phyloP scores from a whole-genome alignment of 2,329 filamentous ascomycete species.

The Pyrenochaeta sp. region DNA sequence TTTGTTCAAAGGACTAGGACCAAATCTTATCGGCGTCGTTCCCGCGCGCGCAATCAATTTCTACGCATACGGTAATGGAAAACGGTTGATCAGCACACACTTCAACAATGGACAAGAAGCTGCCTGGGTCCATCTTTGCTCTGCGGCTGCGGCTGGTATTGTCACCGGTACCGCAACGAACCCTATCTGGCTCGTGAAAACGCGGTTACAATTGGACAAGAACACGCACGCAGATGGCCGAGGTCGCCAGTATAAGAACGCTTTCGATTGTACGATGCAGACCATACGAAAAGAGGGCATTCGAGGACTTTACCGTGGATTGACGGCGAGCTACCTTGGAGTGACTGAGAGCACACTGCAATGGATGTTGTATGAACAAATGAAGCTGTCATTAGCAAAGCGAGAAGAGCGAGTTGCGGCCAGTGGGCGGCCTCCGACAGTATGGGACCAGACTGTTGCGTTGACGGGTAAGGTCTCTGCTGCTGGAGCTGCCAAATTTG shows the following conservation, averaged over 20 bases:
- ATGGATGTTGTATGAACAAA: slow-evolving; percentile 93
- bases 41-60: slow-evolving; percentile 93
- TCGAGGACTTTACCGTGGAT: slow-evolving; percentile 83
- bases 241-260: slow-evolving; percentile 82
- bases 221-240: slow-evolving; percentile 70
- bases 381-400: slow-evolving; percentile 76
- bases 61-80: slow-evolving; percentile 91
- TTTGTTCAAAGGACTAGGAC: slow-evolving; percentile 91
- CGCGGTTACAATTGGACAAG: slow-evolving; percentile 89
- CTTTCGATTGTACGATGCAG: slow-evolving; percentile 85
- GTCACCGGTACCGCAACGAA: slow-evolving; percentile 92
- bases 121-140: slow-evolving; percentile 78
- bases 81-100: slow-evolving; percentile 78
- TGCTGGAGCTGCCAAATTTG: slow-evolving; percentile 83
- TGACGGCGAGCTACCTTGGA: slow-evolving; percentile 90
- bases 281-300: slow-evolving; percentile 83
- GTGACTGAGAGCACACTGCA: slow-evolving; percentile 90
- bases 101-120: slow-evolving; percentile 75
- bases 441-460: slow-evolving; percentile 77
- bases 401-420: slow-evolving; percentile 66
- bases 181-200: slow-evolving; percentile 97
- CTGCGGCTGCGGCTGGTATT: slow-evolving; percentile 80
- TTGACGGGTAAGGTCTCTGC: slow-evolving; percentile 82
- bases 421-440: slow-evolving; percentile 68
- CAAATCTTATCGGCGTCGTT: slow-evolving; percentile 88